These are phyloP conservation scores for thale cress (Arabidopsis thaliana) DNA, from an alignment of 345 rosid genomes.

Conservation along the genomic window TAIR10.1 NC_003071.7:15501001-15501500, in stretches of 20 bases:
- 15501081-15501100: conserved; percentile 34
- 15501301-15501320: conserved; percentile 40
- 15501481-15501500: conserved; percentile 26
- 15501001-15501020: neutral
- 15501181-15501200: neutral
- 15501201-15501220: neutral
- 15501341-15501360: conserved; percentile 51
- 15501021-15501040: neutral
- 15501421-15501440: conserved; percentile 47
- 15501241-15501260: neutral
- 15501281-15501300: conserved; percentile 1
- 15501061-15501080: neutral
- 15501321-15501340: conserved; percentile 54
- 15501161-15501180: neutral
- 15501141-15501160: neutral
- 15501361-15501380: conserved; percentile 60
- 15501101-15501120: conserved; percentile 32
- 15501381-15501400: conserved; percentile 45
- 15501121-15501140: conserved; percentile 37
- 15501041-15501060: conserved; percentile 2
- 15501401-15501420: conserved; percentile 67
- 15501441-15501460: conserved; percentile 24
- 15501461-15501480: neutral
- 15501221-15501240: neutral
- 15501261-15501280: neutral